Percentiles rank a stretch among this genome's conserved stretches.
phyloP scores from a whole-genome alignment of 2,329 filamentous ascomycete genomes.

The Botrytis paeoniae region DNA sequence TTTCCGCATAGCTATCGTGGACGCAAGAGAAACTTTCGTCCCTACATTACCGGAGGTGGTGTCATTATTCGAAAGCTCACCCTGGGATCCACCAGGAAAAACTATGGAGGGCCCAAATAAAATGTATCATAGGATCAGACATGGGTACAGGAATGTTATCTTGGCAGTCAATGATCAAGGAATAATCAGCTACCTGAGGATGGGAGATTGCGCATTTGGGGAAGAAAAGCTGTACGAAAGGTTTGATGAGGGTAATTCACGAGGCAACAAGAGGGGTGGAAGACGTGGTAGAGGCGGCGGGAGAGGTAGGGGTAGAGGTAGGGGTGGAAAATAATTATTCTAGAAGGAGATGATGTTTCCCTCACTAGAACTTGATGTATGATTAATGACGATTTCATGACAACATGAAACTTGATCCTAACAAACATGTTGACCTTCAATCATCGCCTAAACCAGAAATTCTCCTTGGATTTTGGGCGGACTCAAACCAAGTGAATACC shows the following conservation, averaged over 20 bases:
- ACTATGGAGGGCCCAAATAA: constrained; percentile 45
- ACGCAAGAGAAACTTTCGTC: constrained; percentile 67
- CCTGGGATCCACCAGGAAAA: constrained; percentile 58
- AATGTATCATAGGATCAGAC: constrained; percentile 75
- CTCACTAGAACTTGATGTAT: background rate
- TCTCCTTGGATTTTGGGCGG: background rate
- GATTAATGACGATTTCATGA: background rate
- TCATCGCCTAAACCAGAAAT: background rate
- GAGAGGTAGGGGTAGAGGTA: constrained; percentile 30
- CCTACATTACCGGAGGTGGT: constrained; percentile 72
- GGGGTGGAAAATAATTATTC: constrained; percentile 23
- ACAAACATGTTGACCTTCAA: background rate
- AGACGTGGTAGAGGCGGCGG: constrained; percentile 43
- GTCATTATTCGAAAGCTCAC: constrained; percentile 69
- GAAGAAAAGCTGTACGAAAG: constrained; percentile 69
- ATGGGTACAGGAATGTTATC: constrained; percentile 80
- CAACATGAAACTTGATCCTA: background rate
- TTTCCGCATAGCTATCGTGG: constrained; percentile 79
- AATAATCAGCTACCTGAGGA: constrained; percentile 79
- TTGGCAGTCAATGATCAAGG: constrained; percentile 88
- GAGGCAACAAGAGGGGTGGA: constrained; percentile 39
- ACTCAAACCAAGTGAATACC: background rate
- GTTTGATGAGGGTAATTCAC: constrained; percentile 45
- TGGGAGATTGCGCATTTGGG: constrained; percentile 77
- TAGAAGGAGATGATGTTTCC: background rate